phyloP scores from a whole-genome alignment of 169 alveolate genomes.

The Cryptosporidium canis region DNA sequence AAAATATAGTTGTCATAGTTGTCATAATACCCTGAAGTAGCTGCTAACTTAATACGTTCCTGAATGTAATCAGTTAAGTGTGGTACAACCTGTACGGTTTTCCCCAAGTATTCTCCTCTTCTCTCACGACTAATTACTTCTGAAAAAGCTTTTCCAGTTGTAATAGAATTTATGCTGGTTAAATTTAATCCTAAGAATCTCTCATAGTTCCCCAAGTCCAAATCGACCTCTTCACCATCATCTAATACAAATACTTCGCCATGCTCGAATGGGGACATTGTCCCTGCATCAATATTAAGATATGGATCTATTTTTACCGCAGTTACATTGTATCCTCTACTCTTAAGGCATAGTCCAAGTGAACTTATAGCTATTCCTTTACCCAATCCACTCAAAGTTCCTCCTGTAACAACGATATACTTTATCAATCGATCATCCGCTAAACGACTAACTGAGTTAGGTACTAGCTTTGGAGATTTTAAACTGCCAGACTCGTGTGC shows the following conservation, averaged over 20 bases:
- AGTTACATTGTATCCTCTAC: conserved; percentile 88
- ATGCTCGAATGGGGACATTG: conserved; percentile 97
- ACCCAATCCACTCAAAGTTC: conserved; percentile 95
- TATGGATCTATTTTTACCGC: conserved; percentile 97
- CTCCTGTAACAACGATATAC: conserved; percentile 93
- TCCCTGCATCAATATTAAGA: conserved; percentile 89
- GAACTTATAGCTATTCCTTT: conserved; percentile 94
- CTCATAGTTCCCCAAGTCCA: conserved; percentile 98
- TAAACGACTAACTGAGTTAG: conserved; percentile 21
- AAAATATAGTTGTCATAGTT: conserved; percentile 75
- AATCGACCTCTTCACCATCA: conserved; percentile 97
- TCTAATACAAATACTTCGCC: conserved; percentile 95
- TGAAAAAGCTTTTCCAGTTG: conserved; percentile 95
- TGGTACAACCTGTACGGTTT: conserved; percentile 93
- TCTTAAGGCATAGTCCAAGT: conserved; percentile 90
- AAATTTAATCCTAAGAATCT: conserved; percentile 90
- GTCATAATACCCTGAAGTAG: conserved; percentile 74
- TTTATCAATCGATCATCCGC: conserved; percentile 75
- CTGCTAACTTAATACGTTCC: conserved; percentile 47
- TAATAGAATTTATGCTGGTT: conserved; percentile 88
- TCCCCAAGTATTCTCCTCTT: conserved; percentile 94
- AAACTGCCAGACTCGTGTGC: conserved; percentile 18
- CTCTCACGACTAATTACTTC: conserved; percentile 91
- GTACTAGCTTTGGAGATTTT: conserved; percentile 13
- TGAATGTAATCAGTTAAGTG: conserved; percentile 79